Base-by-base conservation (phyloP, 176 grass and related monocot species). In the Rhynchospora tenuis region DNA sequence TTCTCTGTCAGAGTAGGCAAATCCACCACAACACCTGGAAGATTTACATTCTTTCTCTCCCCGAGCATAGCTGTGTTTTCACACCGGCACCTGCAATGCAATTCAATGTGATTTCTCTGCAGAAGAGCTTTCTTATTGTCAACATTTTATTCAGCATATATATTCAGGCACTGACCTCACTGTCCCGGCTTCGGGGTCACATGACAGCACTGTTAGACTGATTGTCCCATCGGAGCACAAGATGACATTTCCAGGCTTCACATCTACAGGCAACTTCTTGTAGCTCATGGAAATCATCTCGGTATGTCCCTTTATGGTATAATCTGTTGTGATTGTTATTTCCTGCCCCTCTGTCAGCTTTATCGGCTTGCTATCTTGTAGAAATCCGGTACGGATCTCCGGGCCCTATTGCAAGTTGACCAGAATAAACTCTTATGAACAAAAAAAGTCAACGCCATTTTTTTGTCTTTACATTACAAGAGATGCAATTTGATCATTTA, bases 1-100 rank as follows among this genome's bases (percentile, higher is more conserved):
- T 94, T 94, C 43, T 85, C 92, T 46, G 92, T 94, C 50, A 94
- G 86, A 80, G 92, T 94, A 0, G 92, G 92, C 72, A 94, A 90
- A 88, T 94, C 92, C 83, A 94, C 92, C 81, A 92, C 89, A 43
- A 94, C 88, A 48, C 92, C 92, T 60, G 92, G 92, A 81, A 94
- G 90, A 83, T 94, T 94, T 14, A 94, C 92, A 60, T 94, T 94
- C 92, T 94, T 94, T 85, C 90, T 88, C 92, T 94, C 92, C 59
- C 92, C 92, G 79, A 94, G 88, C 84, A 92, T 84, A 46, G 84
- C 79, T 73, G 90, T 88, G 90, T 94, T 94, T 71, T 92, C 90
- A 42, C 92, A 94, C 43, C 90, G 86, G 83, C 88, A 88, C 59
- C 73, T 77, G 48, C 48, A 77, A 56, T 56, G 73, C 7, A 23